These are phyloP conservation scores for Elsinoe batatas DNA, from an alignment of 2,329 filamentous ascomycete species.

Conservation along the genomic window DNA sequence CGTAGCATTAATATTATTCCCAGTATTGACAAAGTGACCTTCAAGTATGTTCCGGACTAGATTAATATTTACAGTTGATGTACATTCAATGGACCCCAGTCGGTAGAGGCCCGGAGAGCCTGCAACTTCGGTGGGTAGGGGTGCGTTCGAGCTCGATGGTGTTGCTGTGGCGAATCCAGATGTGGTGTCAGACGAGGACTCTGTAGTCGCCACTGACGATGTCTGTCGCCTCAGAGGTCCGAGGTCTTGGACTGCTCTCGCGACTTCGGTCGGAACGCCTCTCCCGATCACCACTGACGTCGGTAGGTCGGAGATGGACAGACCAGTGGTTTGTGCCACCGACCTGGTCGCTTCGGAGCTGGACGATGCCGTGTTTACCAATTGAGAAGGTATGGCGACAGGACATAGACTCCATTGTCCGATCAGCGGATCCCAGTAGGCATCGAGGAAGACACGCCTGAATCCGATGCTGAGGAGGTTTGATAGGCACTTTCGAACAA, in stretches of 20 bases:
- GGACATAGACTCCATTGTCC: constrained; percentile 53
- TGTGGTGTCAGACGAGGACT: not conserved
- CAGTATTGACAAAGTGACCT: constrained; percentile 45
- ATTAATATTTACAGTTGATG: constrained; percentile 41
- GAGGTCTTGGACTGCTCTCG: not conserved
- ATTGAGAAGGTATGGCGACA: constrained; percentile 25
- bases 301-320: constrained; percentile 13
- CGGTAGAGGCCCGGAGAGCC: constrained; percentile 26
- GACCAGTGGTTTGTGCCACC: constrained; percentile 10
- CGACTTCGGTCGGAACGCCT: not conserved
- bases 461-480: constrained; percentile 54
- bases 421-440: constrained; percentile 52
- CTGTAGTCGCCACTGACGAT: not conserved
- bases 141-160: constrained; percentile 2
- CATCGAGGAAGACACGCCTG: constrained; percentile 47
- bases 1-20: constrained; percentile 46
- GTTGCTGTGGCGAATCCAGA: not conserved
- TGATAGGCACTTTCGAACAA: constrained; percentile 48
- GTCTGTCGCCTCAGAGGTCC: not conserved
- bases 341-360: constrained; percentile 14
- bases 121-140: constrained; percentile 4
- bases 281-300: constrained; percentile 8
- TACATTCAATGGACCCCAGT: constrained; percentile 46
- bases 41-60: constrained; percentile 41
- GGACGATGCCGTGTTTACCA: constrained; percentile 12